Evolutionary conservation across 208 protist genomes (phyloP).

Genomic region (Blastocrithidia nonstop): DNA sequence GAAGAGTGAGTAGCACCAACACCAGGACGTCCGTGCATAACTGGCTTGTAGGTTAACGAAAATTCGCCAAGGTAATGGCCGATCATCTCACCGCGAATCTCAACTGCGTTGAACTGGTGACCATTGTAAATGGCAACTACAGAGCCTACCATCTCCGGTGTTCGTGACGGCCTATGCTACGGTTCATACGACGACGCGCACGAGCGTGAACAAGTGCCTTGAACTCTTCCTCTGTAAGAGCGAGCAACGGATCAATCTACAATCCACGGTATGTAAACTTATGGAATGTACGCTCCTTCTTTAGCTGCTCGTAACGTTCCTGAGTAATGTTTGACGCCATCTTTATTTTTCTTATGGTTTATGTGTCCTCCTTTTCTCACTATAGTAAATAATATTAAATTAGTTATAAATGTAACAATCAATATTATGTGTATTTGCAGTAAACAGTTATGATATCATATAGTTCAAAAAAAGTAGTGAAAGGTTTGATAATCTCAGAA

Average conservation of each 20-base stretch:
- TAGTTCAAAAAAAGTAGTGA: too few species aligned
- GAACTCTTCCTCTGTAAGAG: constrained; percentile 89
- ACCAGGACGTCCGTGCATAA: constrained; percentile 98
- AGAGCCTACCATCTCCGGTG: constrained; percentile 99
- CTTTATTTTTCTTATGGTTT: constrained; percentile 8
- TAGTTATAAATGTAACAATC: neutral
- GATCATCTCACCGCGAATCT: constrained; percentile 99
- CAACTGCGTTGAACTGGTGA: constrained; percentile 96
- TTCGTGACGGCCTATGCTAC: constrained; percentile 86
- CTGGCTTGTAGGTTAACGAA: constrained; percentile 97
- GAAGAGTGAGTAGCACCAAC: constrained; percentile 95
- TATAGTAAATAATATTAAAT: constrained; percentile 6
- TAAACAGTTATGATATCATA: too few species aligned
- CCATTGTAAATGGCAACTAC: constrained; percentile 99
- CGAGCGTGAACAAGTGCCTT: constrained; percentile 88
- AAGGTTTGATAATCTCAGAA: too few species aligned
- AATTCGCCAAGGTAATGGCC: constrained; percentile 99
- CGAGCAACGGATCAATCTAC: constrained; percentile 91
- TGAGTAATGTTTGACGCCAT: constrained; percentile 69
- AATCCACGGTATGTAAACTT: constrained; percentile 96
- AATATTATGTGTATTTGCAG: too few species aligned
- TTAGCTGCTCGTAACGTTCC: constrained; percentile 85
- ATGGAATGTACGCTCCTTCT: constrained; percentile 97
- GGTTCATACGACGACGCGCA: constrained; percentile 89
- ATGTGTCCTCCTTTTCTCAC: constrained; percentile 1